Evolutionary conservation across 768 basidiomycete species (phyloP).

Genomic region (Mycena vitilis): DNA sequence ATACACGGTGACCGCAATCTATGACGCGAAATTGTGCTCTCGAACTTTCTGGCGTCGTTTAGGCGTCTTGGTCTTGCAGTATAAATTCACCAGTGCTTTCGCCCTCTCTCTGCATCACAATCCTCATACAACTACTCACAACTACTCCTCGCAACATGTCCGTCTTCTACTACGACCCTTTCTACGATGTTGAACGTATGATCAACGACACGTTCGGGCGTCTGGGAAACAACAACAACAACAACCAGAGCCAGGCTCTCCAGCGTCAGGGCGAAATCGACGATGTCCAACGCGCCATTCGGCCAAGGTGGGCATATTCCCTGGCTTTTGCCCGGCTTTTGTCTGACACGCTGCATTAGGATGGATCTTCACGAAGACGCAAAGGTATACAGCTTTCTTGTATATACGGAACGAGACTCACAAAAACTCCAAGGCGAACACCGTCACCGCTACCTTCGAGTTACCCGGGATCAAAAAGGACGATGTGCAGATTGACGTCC

Average conservation of each 20-base stretch:
- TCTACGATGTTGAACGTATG: constrained; percentile 58
- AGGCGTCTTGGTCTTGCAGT: neutral
- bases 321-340: neutral
- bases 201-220: constrained; percentile 51
- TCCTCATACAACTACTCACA: neutral
- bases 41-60: constrained; percentile 22
- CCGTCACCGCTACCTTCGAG: constrained; percentile 71
- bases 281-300: constrained; percentile 37
- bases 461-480: constrained; percentile 68
- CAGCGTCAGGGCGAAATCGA: constrained; percentile 25
- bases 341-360: constrained; percentile 41
- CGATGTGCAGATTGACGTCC: constrained; percentile 65
- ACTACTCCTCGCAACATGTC: constrained; percentile 32
- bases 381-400: constrained; percentile 31
- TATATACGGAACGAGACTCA: constrained; percentile 36
- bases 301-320: constrained; percentile 44
- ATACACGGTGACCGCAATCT: constrained; percentile 5
- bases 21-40: constrained; percentile 11
- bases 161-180: constrained; percentile 57
- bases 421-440: constrained; percentile 59
- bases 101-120: neutral
- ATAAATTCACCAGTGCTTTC: constrained; percentile 21
- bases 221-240: constrained; percentile 16
- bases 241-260: constrained; percentile 19
- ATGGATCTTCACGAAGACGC: constrained; percentile 69